Evolutionary conservation across 2,329 filamentous ascomycete species (phyloP), one percentile per base, ranked within the genome.

Genomic region (Lachnellula suecica): DNA sequence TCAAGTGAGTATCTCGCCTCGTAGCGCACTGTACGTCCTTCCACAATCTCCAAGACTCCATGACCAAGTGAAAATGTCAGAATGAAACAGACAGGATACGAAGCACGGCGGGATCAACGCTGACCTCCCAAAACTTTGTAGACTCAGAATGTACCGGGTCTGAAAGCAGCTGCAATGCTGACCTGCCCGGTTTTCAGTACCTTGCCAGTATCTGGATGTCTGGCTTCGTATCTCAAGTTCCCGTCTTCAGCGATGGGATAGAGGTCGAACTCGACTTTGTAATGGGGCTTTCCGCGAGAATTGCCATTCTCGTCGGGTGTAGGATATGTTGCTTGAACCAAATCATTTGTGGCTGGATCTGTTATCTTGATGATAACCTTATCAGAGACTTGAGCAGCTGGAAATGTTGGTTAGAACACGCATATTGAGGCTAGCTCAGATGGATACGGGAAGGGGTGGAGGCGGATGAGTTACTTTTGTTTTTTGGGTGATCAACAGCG

Each of bases 81-180:
- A n/a, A n/a, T n/a, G n/a, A n/a, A n/a, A n/a, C n/a, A n/a, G n/a
- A n/a, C n/a, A n/a, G n/a, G n/a, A n/a, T n/a, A n/a, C n/a, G n/a
- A n/a, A n/a, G n/a, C n/a, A n/a, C n/a, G n/a, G n/a, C n/a, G n/a
- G n/a, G n/a, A n/a, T n/a, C n/a, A n/a, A n/a, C n/a, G n/a, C n/a
- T n/a, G n/a, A n/a, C n/a, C n/a, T n/a, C n/a, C n/a, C n/a, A n/a
- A n/a, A n/a, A n/a, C n/a, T n/a, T n/a, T n/a, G n/a, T n/a, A n/a
- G n/a, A n/a, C n/a, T 40, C 10, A 40, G 17, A 22, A 22, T 19
- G 37, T 40, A 1, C 46, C 41, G 4, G 48, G 47, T 17, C 31
- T 13, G 17, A 54, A 54, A 15, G 52, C 52, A 29, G 52, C 47
- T 17, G 52, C 52, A 25, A 54, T 50, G 40, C 47, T 44, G 4